Evolutionary conservation across 2,329 filamentous ascomycete genomes (phyloP), one percentile per base, ranked within the genome.

Genomic region (Paraconiothyrium sp.): DNA sequence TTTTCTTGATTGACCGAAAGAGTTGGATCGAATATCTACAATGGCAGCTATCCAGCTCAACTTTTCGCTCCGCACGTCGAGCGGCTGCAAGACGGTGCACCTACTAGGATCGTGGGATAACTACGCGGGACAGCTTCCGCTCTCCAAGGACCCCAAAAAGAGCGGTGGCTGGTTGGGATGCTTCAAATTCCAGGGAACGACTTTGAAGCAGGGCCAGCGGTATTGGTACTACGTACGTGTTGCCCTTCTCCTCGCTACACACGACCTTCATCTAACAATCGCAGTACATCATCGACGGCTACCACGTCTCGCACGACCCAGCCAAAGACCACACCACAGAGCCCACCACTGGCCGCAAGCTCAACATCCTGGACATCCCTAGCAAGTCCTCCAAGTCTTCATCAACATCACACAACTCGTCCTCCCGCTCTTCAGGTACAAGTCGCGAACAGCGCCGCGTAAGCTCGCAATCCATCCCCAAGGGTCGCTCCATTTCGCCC

Each of bases 31-130:
- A 32, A 63, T 68, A 57, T 61, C 62, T 72, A 74, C 67, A 84
- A 97, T 97, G 93, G 90, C 94, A 82, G 86, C 93, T 80, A 89
- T 95, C 83, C 94, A 97, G 84, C 90, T 97, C 72, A 94, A 93
- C 79, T 98, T 98, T 85, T 90, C 91, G 81, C 92, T 98, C 81
- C 93, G 94, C 85, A 96, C 96, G 80, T 97, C 94, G 78, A 89
- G 92, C 79, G 93, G 93, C 84, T 93, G 96, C 87, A 97, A 97
- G 89, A 94, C 94, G 77, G 94, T 97, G 79, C 94, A 98, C 80
- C 87, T 99, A 72, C 91, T 98, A 83, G 94, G 94, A 76, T 98
- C 94, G 71, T 99, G 94, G 94, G 95, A 99, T 86, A 92, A 92
- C 86, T 99, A 99, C 88, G 86, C 88, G 72, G 92, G 93, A 71